Evolutionary conservation across 169 alveolate species (phyloP).

Genomic region (Plasmodium coatneyi): DNA sequence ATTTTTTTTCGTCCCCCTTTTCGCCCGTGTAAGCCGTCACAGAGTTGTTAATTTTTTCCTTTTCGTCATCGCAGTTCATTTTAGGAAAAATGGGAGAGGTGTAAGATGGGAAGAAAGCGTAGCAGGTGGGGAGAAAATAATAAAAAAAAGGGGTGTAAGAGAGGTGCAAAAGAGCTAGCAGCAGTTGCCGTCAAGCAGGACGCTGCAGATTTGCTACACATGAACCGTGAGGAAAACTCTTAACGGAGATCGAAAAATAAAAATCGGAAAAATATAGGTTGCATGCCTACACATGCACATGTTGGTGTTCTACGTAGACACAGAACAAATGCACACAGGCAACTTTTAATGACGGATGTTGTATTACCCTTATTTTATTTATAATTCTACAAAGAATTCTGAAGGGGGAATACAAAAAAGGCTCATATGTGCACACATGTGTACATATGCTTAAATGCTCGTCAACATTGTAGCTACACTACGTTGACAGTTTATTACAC

Average conservation of each 20-base stretch:
- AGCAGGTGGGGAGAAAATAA: not conserved
- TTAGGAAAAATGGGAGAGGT: not conserved
- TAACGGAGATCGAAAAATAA: not conserved
- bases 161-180: not conserved
- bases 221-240: not conserved
- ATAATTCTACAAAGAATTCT: not conserved
- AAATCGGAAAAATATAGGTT: not conserved
- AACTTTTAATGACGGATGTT: not conserved
- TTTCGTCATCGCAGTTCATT: slow-evolving; percentile 30
- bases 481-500: not conserved
- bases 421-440: not conserved
- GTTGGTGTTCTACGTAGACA: not conserved
- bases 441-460: not conserved
- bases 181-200: not conserved
- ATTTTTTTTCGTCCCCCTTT: slow-evolving; percentile 8
- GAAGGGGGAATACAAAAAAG: not conserved
- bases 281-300: not conserved
- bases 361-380: not conserved
- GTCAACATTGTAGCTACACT: not conserved
- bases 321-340: not conserved
- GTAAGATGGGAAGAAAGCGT: not conserved
- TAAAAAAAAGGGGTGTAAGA: not conserved
- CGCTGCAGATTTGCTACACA: not conserved
- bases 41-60: slow-evolving; percentile 25
- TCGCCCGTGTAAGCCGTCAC: slow-evolving; percentile 19